phyloP scores from a whole-genome alignment of 148 eudicot genomes.

The Cornus controversa region DNA sequence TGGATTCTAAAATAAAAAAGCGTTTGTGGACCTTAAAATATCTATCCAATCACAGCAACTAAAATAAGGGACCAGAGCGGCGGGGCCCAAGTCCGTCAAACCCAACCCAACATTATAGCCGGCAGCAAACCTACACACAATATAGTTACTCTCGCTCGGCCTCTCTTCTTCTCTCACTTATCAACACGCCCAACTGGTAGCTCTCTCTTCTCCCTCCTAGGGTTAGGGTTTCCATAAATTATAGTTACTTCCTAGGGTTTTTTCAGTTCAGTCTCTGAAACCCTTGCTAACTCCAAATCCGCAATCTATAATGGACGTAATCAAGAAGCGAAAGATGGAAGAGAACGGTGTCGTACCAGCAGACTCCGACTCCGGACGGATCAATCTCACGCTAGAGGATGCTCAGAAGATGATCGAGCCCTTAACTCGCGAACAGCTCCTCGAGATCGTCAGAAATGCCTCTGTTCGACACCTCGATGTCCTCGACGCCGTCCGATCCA shows the following conservation, averaged over 20 bases:
- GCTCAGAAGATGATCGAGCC: slow-evolving; percentile 59
- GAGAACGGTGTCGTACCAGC: slow-evolving; percentile 42
- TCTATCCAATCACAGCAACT: too few relatives aligned
- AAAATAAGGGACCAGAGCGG: too few relatives aligned
- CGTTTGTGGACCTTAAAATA: too few relatives aligned
- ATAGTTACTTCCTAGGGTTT: too few relatives aligned
- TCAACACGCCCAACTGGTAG: neutral
- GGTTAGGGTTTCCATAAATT: neutral
- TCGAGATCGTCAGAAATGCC: slow-evolving; percentile 52
- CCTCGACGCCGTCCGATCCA: slow-evolving; percentile 54
- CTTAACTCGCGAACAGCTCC: slow-evolving; percentile 58
- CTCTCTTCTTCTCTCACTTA: too few relatives aligned
- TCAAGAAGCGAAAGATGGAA: slow-evolving; percentile 79
- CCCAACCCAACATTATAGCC: too few relatives aligned
- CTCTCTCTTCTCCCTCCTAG: neutral
- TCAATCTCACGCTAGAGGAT: slow-evolving; percentile 44
- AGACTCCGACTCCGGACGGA: slow-evolving; percentile 7
- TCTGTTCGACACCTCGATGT: slow-evolving; percentile 50
- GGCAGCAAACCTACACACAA: too few relatives aligned
- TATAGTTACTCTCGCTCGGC: too few relatives aligned
- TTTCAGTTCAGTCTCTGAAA: neutral
- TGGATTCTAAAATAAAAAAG: too few relatives aligned
- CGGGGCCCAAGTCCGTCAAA: too few relatives aligned
- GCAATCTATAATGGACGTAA: slow-evolving; percentile 47
- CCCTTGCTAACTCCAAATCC: neutral